Evolutionary conservation across 768 basidiomycete genomes (phyloP).

Genomic region (Termitomyces sp.): DNA sequence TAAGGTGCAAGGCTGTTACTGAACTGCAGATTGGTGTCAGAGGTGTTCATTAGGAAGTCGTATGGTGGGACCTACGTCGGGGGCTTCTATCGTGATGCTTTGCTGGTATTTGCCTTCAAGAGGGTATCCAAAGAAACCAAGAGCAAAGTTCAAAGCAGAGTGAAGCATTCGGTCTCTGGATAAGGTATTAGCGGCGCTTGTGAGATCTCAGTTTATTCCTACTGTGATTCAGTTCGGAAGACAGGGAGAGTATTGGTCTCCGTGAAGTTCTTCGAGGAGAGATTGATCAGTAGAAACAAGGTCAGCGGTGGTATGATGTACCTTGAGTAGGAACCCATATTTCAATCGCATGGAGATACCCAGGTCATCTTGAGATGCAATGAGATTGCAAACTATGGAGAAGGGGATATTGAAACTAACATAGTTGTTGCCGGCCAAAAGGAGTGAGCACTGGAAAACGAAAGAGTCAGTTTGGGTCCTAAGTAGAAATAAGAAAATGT

Average conservation of each 20-base stretch:
- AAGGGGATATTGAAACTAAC: slow-evolving; percentile 29
- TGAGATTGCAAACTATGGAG: background rate
- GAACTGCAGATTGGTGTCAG: slow-evolving; percentile 33
- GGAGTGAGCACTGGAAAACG: slow-evolving; percentile 63
- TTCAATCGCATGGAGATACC: slow-evolving; percentile 69
- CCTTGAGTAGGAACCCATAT: slow-evolving; percentile 74
- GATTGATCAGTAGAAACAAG: background rate
- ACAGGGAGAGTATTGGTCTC: slow-evolving; percentile 59
- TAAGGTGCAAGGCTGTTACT: slow-evolving; percentile 88
- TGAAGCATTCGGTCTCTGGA: slow-evolving; percentile 63
- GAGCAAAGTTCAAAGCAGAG: slow-evolving; percentile 60
- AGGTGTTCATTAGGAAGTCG: slow-evolving; percentile 13
- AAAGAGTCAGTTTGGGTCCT: background rate
- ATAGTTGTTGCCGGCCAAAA: slow-evolving; percentile 84
- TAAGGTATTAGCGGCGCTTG: background rate
- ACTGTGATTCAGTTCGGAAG: slow-evolving; percentile 77
- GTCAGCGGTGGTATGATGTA: slow-evolving; percentile 11
- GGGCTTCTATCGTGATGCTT: slow-evolving; percentile 65
- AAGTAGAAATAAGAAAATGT: background rate
- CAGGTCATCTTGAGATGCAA: slow-evolving; percentile 44
- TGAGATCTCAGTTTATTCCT: no score
- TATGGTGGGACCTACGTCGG: slow-evolving; percentile 29
- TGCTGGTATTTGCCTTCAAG: slow-evolving; percentile 69
- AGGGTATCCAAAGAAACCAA: slow-evolving; percentile 76
- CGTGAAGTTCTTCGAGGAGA: slow-evolving; percentile 44